Percentiles rank a stretch among this genome's conserved stretches.
Evolutionary conservation across 352 stramenopile genomes (phyloP).

Genomic region (Hyaloperonospora arabidopsidis): DNA sequence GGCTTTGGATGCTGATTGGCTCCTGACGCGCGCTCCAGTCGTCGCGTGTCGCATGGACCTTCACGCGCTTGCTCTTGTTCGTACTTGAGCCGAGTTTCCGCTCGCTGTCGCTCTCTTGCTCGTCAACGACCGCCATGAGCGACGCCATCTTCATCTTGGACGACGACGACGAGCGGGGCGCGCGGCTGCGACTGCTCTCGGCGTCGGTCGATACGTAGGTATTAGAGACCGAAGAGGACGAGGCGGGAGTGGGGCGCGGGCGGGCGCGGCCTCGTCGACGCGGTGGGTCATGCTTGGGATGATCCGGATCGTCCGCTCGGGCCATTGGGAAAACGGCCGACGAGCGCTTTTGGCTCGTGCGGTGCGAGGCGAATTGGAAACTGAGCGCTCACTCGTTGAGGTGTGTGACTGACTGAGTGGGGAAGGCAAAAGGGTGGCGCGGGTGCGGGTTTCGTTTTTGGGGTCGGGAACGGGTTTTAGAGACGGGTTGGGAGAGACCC

Average conservation of each 20-base stretch:
- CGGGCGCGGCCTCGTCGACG: constrained; percentile 29
- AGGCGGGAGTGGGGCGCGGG: constrained; percentile 14
- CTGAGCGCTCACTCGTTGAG: constrained; percentile 8
- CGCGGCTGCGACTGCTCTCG: neutral
- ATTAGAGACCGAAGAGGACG: constrained; percentile 17
- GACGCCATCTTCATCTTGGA: constrained; percentile 48
- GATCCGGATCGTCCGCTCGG: constrained; percentile 25
- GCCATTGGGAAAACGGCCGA: constrained; percentile 17
- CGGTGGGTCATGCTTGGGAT: constrained; percentile 17
- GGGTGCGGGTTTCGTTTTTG: constrained; percentile 5
- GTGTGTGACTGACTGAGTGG: neutral
- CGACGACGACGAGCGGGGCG: constrained; percentile 12
- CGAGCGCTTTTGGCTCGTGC: constrained; percentile 4
- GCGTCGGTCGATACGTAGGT: constrained; percentile 18
- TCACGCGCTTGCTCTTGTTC: constrained; percentile 46
- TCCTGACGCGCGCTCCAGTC: constrained; percentile 10
- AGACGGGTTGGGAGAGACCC: constrained; percentile 4
- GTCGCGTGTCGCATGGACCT: constrained; percentile 23
- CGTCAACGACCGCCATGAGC: constrained; percentile 34
- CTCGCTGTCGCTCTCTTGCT: constrained; percentile 5
- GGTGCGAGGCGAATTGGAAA: constrained; percentile 28
- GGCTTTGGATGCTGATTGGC: constrained; percentile 20
- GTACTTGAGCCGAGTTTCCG: too few relatives aligned
- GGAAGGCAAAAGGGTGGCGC: constrained; percentile 18
- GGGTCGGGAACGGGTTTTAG: neutral